phyloP scores from a whole-genome alignment of 164 flowering plant genomes.

The grape (Vitis vinifera) region ASM3070453v1 NC_081822.1:149501-150000 shows the following conservation, averaged over 20 bases:
- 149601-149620: conserved; percentile 77
- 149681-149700: conserved; percentile 59
- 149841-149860: background rate
- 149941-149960: too few species aligned
- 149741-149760: conserved; percentile 69
- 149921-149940: too few species aligned
- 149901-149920: too few species aligned
- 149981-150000: too few species aligned
- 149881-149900: too few species aligned
- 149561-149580: conserved; percentile 66
- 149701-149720: conserved; percentile 55
- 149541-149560: conserved; percentile 41
- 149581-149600: conserved; percentile 79
- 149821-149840: too few species aligned
- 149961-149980: too few species aligned
- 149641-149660: conserved; percentile 49
- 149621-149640: conserved; percentile 61
- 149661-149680: conserved; percentile 36
- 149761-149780: conserved; percentile 44
- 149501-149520: conserved; percentile 55
- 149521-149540: conserved; percentile 37
- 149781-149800: conserved; percentile 35
- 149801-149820: background rate
- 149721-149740: conserved; percentile 56
- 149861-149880: background rate